A percentile compares a stretch with the other conserved stretches of the same genome.
Evolutionary conservation across 2,329 filamentous ascomycete species (phyloP).

Genomic region (Hypoxylon sp.): DNA sequence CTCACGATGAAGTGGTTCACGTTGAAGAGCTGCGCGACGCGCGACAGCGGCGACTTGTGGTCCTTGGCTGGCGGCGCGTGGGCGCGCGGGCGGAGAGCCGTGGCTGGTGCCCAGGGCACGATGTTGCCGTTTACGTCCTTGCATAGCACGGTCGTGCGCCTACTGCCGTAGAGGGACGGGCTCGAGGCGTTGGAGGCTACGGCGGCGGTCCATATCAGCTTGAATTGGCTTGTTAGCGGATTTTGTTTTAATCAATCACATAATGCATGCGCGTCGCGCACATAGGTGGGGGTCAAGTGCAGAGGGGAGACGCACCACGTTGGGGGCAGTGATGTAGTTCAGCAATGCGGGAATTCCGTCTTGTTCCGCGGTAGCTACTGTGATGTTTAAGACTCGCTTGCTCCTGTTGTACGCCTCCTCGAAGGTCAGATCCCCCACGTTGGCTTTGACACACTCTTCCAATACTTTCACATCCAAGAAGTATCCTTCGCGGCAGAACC

Average conservation of each 20-base stretch:
- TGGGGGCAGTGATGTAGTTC: slow-evolving; percentile 93
- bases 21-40: slow-evolving; percentile 88
- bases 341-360: slow-evolving; percentile 86
- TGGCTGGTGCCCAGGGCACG: slow-evolving; percentile 78
- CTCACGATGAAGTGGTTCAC: slow-evolving; percentile 96
- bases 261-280: background rate
- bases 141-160: slow-evolving; percentile 78
- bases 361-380: slow-evolving; percentile 81
- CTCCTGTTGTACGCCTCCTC: slow-evolving; percentile 91
- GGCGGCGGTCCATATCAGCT: slow-evolving; percentile 86
- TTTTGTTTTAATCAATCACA: background rate
- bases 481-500: slow-evolving; percentile 83
- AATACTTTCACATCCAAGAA: slow-evolving; percentile 86
- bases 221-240: slow-evolving; percentile 38
- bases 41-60: slow-evolving; percentile 74
- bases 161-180: slow-evolving; percentile 74
- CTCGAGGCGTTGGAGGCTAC: slow-evolving; percentile 81
- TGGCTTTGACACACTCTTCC: slow-evolving; percentile 86
- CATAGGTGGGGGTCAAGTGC: slow-evolving; percentile 1
- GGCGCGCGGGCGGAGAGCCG: slow-evolving; percentile 79
- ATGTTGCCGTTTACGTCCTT: slow-evolving; percentile 82
- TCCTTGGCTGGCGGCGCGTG: slow-evolving; percentile 74
- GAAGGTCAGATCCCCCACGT: slow-evolving; percentile 91
- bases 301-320: slow-evolving; percentile 78
- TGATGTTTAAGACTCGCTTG: slow-evolving; percentile 92